These are phyloP conservation scores for Lipomyces mesembrius DNA, from an alignment of 805 yeast genomes.

Conservation along the genomic window DNA sequence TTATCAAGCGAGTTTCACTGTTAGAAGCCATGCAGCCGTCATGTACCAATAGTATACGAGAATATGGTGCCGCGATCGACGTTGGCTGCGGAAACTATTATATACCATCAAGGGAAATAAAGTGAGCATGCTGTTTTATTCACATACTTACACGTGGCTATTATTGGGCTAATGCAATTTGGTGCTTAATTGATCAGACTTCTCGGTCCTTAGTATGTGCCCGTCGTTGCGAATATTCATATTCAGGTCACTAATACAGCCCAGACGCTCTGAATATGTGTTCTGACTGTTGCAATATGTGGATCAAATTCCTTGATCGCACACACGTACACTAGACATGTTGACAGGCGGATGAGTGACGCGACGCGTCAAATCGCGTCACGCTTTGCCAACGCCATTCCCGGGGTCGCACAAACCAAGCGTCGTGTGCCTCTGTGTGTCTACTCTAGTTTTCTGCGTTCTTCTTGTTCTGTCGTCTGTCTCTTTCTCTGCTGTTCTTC, in stretches of 20 bases:
- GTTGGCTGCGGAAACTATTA: neutral
- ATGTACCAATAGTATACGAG: too few species aligned
- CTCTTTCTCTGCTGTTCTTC: conserved; percentile 2
- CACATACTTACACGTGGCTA: neutral
- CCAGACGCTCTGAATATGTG: neutral
- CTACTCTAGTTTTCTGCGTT: neutral
- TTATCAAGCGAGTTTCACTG: neutral
- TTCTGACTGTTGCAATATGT: neutral
- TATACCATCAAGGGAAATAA: neutral
- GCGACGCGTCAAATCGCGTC: neutral
- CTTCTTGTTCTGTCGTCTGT: conserved; percentile 3
- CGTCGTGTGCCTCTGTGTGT: neutral
- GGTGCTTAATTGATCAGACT: neutral
- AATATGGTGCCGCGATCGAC: neutral
- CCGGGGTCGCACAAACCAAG: conserved; percentile 12
- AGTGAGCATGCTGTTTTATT: neutral
- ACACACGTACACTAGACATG: neutral
- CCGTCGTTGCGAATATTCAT: neutral
- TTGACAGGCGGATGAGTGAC: too few species aligned
- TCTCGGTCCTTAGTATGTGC: neutral
- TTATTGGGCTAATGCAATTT: neutral
- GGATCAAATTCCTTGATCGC: neutral
- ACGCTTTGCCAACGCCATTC: neutral
- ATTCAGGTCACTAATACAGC: too few species aligned
- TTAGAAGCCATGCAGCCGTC: neutral